phyloP scores from a whole-genome alignment of 164 flowering plant species.

The Euptelea pleiosperma region DNA sequence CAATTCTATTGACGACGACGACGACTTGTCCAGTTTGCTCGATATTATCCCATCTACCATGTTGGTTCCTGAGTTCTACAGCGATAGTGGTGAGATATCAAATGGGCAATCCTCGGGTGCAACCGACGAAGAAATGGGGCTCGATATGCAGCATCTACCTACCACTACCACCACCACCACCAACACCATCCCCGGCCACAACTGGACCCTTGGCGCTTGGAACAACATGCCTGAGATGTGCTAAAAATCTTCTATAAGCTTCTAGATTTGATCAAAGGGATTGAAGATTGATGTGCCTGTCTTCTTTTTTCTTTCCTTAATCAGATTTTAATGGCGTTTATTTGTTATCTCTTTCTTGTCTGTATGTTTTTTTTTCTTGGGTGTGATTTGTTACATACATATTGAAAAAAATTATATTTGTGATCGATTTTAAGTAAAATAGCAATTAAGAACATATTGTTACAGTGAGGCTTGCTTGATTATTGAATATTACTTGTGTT shows the following conservation, averaged over 20 bases:
- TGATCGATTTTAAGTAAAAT: slow-evolving; percentile 3
- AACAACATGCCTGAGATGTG: slow-evolving; percentile 49
- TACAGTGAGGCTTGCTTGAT: no score
- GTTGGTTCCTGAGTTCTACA: slow-evolving; percentile 41
- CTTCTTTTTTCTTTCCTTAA: no score
- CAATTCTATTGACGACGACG: slow-evolving; percentile 34
- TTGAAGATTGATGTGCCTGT: no score
- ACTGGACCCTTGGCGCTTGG: slow-evolving; percentile 39
- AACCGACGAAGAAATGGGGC: slow-evolving; percentile 33
- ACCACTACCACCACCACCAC: slow-evolving; percentile 3
- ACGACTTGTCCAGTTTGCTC: slow-evolving; percentile 47
- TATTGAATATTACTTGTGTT: no score
- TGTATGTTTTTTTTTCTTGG: not conserved
- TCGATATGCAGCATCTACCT: slow-evolving; percentile 33
- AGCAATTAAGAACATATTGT: slow-evolving; percentile 1
- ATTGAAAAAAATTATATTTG: not conserved
- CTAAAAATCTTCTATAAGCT: no score
- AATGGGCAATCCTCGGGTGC: slow-evolving; percentile 35
- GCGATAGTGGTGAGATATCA: slow-evolving; percentile 33
- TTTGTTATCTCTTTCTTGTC: no score
- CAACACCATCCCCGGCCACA: slow-evolving; percentile 16
- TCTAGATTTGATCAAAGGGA: no score
- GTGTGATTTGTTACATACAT: slow-evolving; percentile 8
- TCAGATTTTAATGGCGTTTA: not conserved
- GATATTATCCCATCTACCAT: slow-evolving; percentile 39